Evolutionary conservation across 2,329 filamentous ascomycete species (phyloP).

Genomic region (Lasiodiplodia theobromae): DNA sequence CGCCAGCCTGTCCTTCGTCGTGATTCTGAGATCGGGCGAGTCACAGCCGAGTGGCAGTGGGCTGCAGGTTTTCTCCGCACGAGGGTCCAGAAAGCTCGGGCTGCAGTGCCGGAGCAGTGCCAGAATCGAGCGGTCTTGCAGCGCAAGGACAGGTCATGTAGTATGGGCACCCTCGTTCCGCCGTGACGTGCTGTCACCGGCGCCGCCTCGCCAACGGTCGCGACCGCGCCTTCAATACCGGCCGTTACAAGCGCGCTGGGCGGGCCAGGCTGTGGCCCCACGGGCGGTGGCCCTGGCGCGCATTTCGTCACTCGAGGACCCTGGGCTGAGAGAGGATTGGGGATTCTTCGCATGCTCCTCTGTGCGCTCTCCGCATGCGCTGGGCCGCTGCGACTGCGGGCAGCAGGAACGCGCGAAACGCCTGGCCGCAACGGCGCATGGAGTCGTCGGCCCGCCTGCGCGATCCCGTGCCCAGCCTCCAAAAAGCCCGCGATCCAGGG

Average conservation of each 20-base stretch:
- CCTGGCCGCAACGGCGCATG: background rate
- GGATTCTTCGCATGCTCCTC: conserved; percentile 2
- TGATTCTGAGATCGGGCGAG: conserved; percentile 12
- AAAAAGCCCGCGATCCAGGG: conserved; percentile 21
- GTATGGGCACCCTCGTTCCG: conserved; percentile 1
- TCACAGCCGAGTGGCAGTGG: conserved; percentile 6
- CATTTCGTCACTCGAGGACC: conserved; percentile 24
- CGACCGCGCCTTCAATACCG: conserved; percentile 1
- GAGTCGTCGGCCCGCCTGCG: conserved; percentile 17
- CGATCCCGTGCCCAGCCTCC: conserved; percentile 21
- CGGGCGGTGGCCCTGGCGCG: conserved; percentile 5
- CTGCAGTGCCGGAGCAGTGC: conserved; percentile 23
- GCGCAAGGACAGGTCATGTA: background rate
- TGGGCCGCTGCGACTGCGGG: background rate
- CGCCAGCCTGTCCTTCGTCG: conserved; percentile 5
- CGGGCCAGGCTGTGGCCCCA: conserved; percentile 9
- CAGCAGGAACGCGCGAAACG: conserved; percentile 9
- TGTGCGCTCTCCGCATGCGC: conserved; percentile 2
- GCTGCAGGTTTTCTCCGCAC: conserved; percentile 11
- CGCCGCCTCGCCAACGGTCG: conserved; percentile 3
- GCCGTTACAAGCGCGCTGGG: conserved; percentile 13
- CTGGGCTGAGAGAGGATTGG: conserved; percentile 15
- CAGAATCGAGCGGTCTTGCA: conserved; percentile 19
- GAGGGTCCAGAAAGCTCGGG: conserved; percentile 16
- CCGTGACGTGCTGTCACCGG: background rate